Conservation (phyloP, 169 alveolate species). For the Plasmodium relictum region DNA sequence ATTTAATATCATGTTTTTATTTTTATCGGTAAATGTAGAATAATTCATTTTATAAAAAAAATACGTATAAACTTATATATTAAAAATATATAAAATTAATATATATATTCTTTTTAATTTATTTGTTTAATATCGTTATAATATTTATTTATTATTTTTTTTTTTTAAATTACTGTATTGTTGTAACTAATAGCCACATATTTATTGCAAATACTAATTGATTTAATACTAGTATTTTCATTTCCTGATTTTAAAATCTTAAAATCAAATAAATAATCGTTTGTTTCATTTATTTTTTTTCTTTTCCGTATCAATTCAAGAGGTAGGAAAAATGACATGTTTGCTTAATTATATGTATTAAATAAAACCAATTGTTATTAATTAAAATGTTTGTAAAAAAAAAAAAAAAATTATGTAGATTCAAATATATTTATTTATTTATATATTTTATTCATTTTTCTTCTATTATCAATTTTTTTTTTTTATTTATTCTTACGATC, state of each 20-base stretch:
- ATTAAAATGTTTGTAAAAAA: neutral
- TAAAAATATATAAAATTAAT: neutral
- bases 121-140: neutral
- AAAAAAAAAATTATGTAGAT: constrained; percentile 3
- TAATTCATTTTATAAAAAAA: neutral
- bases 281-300: neutral
- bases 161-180: constrained; percentile 34
- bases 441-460: neutral
- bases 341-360: constrained; percentile 6
- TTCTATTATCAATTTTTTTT: neutral
- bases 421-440: neutral
- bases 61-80: neutral
- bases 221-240: constrained; percentile 26
- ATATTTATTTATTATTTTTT: neutral
- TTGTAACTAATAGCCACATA: constrained; percentile 52
- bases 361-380: neutral
- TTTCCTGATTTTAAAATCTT: constrained; percentile 27
- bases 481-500: too few relatives aligned
- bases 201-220: constrained; percentile 53
- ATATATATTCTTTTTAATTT: too few relatives aligned
- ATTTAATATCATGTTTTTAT: too few relatives aligned
- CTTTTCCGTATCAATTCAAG: constrained; percentile 23
- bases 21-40: too few relatives aligned
- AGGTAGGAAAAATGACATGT: constrained; percentile 42
- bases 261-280: constrained; percentile 38